Conservation (phyloP, 331 rosid species). For the Spiraea crenata region DNA sequence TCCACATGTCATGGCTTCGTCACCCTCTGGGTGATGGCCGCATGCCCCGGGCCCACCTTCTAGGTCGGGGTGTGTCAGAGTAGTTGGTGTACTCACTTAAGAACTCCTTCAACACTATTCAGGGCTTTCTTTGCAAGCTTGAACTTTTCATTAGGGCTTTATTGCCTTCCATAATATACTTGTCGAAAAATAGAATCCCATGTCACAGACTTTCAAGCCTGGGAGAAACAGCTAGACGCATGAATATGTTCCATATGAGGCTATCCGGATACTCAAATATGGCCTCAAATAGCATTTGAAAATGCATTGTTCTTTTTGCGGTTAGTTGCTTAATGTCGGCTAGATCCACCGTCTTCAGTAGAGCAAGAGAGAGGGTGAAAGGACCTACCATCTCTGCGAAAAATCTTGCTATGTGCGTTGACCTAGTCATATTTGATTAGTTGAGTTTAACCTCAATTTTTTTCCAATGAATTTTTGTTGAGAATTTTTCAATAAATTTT, state of each 20-base stretch:
- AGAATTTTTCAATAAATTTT: too few relatives aligned
- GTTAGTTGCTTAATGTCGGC: conserved; percentile 57
- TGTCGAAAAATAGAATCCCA: conserved; percentile 65
- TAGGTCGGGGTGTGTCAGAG: neutral
- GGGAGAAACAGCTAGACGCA: conserved; percentile 65
- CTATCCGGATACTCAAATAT: conserved; percentile 60
- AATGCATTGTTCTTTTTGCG: conserved; percentile 76
- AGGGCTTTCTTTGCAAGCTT: conserved; percentile 74
- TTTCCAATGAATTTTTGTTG: too few relatives aligned
- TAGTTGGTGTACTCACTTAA: conserved; percentile 41
- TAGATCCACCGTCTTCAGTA: conserved; percentile 66
- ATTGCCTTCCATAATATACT: conserved; percentile 55
- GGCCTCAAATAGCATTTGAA: conserved; percentile 76
- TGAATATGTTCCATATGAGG: conserved; percentile 71
- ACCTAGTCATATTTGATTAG: conserved; percentile 32
- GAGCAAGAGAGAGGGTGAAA: conserved; percentile 74
- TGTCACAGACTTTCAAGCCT: conserved; percentile 70
- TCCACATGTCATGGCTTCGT: too few relatives aligned
- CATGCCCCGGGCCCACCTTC: too few relatives aligned
- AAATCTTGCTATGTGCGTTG: conserved; percentile 81
- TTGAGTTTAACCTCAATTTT: too few relatives aligned
- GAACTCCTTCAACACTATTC: conserved; percentile 66
- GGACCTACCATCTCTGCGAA: conserved; percentile 77
- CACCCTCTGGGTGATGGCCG: too few relatives aligned
- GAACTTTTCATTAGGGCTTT: conserved; percentile 46